Conservation (phyloP, 768 basidiomycete species). For the Boletus reticulatus region DNA sequence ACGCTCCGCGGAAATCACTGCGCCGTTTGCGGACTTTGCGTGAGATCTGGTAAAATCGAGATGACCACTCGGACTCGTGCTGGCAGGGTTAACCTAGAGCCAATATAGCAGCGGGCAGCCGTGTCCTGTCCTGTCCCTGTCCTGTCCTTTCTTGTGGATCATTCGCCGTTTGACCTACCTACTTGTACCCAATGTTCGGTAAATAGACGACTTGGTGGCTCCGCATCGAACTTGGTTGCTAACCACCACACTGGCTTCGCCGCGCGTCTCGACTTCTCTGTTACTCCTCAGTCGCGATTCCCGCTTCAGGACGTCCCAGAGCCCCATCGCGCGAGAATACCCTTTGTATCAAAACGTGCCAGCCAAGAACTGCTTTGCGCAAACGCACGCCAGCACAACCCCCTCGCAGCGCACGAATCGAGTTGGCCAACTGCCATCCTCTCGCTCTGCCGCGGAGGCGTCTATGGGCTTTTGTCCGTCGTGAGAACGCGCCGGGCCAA, state of each 20-base stretch:
- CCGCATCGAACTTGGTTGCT: constrained; percentile 19
- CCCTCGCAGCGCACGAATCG: not conserved
- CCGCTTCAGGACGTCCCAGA: constrained; percentile 4
- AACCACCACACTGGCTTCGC: constrained; percentile 16
- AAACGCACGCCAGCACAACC: not conserved
- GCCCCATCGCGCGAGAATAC: constrained; percentile 7
- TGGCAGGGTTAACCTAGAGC: not conserved
- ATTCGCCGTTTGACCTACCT: constrained; percentile 1
- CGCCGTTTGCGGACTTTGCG: constrained; percentile 21
- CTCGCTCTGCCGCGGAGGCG: constrained; percentile 2
- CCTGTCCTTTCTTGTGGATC: not conserved
- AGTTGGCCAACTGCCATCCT: constrained; percentile 12
- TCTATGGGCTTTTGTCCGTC: not conserved
- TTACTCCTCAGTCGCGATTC: constrained; percentile 1
- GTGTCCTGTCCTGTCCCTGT: not conserved
- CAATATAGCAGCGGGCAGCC: not conserved
- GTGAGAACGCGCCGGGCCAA: constrained; percentile 9
- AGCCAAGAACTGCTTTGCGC: constrained; percentile 3
- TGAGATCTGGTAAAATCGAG: constrained; percentile 22
- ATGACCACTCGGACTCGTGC: not conserved
- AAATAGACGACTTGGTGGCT: constrained; percentile 6
- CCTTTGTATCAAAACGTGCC: constrained; percentile 20
- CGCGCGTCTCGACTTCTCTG: constrained; percentile 8
- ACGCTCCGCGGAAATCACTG: constrained; percentile 34
- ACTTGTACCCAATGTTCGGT: not conserved